These are phyloP conservation scores for Meyerozyma carpophila DNA, from an alignment of 1,139 yeast genomes.

Conservation along the genomic window DNA sequence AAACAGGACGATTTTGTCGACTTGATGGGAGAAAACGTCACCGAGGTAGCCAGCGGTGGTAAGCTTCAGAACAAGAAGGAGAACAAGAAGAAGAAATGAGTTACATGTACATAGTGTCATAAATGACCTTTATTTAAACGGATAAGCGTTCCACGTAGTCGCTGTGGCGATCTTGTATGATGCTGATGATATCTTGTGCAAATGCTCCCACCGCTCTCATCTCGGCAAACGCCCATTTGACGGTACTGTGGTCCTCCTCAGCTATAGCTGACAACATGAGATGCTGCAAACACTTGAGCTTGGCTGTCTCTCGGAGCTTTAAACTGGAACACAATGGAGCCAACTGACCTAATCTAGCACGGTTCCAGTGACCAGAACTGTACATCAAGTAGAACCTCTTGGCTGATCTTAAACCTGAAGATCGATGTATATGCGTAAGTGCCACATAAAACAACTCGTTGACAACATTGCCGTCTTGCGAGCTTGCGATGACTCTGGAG, in stretches of 20 bases:
- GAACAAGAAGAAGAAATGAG: conserved; percentile 19
- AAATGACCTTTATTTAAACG: conserved; percentile 4
- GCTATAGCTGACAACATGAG: conserved; percentile 3
- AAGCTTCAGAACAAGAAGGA: conserved; percentile 50
- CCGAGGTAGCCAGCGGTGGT: conserved; percentile 62
- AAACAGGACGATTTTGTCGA: conserved; percentile 49
- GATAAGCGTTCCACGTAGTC: conserved; percentile 5
- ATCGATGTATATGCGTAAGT: neutral
- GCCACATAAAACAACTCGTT: neutral
- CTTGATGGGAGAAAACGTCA: conserved; percentile 57
- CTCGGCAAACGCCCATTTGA: conserved; percentile 31
- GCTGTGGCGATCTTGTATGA: conserved; percentile 4
- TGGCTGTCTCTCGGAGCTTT: neutral
- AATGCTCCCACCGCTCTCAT: conserved; percentile 26
- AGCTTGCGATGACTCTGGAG: neutral
- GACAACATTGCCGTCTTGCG: neutral
- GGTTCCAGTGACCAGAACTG: neutral
- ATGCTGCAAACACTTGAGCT: neutral
- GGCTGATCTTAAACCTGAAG: neutral
- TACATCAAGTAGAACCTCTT: neutral
- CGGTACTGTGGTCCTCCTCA: conserved; percentile 18
- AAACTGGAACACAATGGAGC: neutral
- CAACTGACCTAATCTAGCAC: neutral
- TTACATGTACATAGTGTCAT: conserved; percentile 1
- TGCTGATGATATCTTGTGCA: conserved; percentile 16